phyloP scores from a whole-genome alignment of 1,284 basidiomycete genomes.

The Ustilago cynodontis region DNA sequence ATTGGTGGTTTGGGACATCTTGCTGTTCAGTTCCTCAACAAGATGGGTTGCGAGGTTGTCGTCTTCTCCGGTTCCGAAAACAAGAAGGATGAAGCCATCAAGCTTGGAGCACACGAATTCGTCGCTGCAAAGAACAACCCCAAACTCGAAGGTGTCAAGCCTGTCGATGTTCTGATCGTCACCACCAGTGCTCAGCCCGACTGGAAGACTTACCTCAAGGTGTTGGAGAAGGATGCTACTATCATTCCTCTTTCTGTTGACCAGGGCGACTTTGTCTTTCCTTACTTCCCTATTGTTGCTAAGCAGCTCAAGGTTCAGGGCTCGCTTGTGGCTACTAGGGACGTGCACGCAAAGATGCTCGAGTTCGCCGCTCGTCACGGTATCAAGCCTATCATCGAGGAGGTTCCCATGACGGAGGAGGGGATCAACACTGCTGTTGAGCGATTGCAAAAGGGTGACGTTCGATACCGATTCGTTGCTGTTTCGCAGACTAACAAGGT shows the following conservation, averaged over 20 bases:
- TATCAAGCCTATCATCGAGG: slow-evolving; percentile 63
- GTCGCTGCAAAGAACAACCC: slow-evolving; percentile 63
- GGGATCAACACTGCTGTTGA: slow-evolving; percentile 61
- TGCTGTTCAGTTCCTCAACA: slow-evolving; percentile 55
- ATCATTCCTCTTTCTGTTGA: slow-evolving; percentile 64
- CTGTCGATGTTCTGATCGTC: slow-evolving; percentile 59
- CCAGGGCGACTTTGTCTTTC: slow-evolving; percentile 37
- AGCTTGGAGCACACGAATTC: slow-evolving; percentile 61
- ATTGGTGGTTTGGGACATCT: slow-evolving; percentile 57
- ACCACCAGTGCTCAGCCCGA: slow-evolving; percentile 63
- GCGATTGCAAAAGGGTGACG: slow-evolving; percentile 63
- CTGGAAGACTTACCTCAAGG: slow-evolving; percentile 60
- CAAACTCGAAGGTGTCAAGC: slow-evolving; percentile 59
- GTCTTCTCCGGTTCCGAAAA: slow-evolving; percentile 55
- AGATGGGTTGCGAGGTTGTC: slow-evolving; percentile 59
- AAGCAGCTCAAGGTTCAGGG: slow-evolving; percentile 61
- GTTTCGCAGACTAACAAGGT: slow-evolving; percentile 51
- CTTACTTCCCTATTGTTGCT: slow-evolving; percentile 61
- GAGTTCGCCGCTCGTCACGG: slow-evolving; percentile 56
- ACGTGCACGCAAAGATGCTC: slow-evolving; percentile 63
- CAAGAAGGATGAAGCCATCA: slow-evolving; percentile 59
- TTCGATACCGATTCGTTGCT: slow-evolving; percentile 65
- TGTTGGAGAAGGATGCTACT: slow-evolving; percentile 56
- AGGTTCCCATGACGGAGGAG: slow-evolving; percentile 65
- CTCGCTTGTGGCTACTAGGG: slow-evolving; percentile 59